Evolutionary conservation across 192 early-diverging fungal species (phyloP), one percentile per base, ranked within the genome.

Genomic region (Backusella psychrophila): DNA sequence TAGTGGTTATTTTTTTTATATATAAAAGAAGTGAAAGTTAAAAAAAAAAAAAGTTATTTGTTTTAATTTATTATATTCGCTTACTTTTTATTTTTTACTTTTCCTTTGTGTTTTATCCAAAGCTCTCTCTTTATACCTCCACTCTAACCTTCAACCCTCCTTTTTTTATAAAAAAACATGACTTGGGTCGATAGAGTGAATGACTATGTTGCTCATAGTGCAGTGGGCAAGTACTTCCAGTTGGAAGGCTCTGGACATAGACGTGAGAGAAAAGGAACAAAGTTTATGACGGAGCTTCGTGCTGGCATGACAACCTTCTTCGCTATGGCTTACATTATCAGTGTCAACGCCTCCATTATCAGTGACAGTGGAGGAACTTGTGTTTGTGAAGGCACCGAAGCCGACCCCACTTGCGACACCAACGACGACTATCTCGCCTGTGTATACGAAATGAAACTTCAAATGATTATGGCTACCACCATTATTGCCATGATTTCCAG

Each of bases 311-410:
- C 89, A 29, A 87, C 84, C 19, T 81, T 81, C 65, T 81, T 81
- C 63, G 80, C 80, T 36, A 81, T 81, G 80, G 80, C 89, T 2
- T 92, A 91, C 74, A 91, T 93, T 75, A 89, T 91, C 77, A 56
- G 53, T 0, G 91, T 91, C 21, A 94, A 93, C 75, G 90, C 93
- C 26, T 80, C 88, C 39, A 94, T 95, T 75, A 85, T 95, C 79
- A 87, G 87, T 14, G 92, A 94, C 74, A 88, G 90, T 19, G 94
- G 94, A 42, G 94, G 94, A 65, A 85, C 90, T n/a, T 95, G 94
- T 81, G 90, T 86, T 52, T 95, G 94, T 81, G 82, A 82, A 59
- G 85, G 81, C 36, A 84, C 83, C 3, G 53, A 73, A 29, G 75
- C 81, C 35, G 90, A 90, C 14, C 87, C 91, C 5, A 73, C 85